A percentile compares a stretch with the other conserved stretches of the same genome.
phyloP scores from a whole-genome alignment of 1,284 basidiomycete genomes.

The Ceratobasidium sp. region DNA sequence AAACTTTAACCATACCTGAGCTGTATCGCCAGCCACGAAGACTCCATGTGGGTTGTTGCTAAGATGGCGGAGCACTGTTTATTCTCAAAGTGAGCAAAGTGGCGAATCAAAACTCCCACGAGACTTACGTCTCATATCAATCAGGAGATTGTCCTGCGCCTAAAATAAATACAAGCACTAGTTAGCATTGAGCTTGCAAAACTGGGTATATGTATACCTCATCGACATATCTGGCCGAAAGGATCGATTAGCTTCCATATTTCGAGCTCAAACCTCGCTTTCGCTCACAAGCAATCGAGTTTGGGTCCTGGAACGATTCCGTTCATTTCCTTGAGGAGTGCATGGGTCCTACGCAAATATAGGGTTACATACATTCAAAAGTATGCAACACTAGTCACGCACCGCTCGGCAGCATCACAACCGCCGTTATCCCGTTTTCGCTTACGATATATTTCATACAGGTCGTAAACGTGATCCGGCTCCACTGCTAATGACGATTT shows the following conservation, averaged over 20 bases:
- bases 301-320: not conserved
- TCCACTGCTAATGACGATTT: constrained; percentile 63
- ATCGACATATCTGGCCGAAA: constrained; percentile 77
- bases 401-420: constrained; percentile 71
- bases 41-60: constrained; percentile 70
- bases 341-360: constrained; percentile 40
- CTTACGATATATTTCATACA: constrained; percentile 64
- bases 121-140: constrained; percentile 65
- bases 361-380: not conserved
- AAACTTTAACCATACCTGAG: constrained; percentile 49
- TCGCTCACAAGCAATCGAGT: constrained; percentile 47
- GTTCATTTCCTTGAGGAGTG: constrained; percentile 12
- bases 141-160: constrained; percentile 68
- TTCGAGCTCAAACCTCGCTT: not conserved
- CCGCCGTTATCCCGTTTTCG: constrained; percentile 56
- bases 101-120: not conserved
- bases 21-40: constrained; percentile 82
- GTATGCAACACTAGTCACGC: constrained; percentile 11
- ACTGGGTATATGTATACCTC: constrained; percentile 63
- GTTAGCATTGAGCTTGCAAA: too few species aligned
- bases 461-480: constrained; percentile 57
- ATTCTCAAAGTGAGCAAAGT: not conserved
- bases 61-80: constrained; percentile 66
- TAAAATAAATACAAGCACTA: not conserved
- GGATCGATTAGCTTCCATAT: constrained; percentile 47